Evolutionary conservation across 2,329 filamentous ascomycete species (phyloP).

Genomic region (Eurotiales sp.): DNA sequence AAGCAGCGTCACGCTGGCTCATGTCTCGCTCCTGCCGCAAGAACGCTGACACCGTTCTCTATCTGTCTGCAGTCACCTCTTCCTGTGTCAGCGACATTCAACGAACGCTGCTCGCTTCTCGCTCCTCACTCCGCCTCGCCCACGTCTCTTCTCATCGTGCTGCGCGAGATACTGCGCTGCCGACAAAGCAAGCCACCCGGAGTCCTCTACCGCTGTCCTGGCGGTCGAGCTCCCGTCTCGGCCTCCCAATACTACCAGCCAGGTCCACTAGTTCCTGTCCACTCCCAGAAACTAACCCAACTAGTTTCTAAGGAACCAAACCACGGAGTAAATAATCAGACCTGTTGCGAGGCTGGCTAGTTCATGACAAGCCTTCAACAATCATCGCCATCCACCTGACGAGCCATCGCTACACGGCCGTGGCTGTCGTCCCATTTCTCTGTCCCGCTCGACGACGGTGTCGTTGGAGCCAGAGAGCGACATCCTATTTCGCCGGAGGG

Average conservation of each 20-base stretch:
- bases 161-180: neutral
- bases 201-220: too few species aligned
- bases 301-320: neutral
- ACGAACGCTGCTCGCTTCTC: too few species aligned
- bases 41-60: neutral
- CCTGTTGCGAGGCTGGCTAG: neutral
- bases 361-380: neutral
- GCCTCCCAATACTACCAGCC: neutral
- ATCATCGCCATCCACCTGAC: neutral
- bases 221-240: constrained; percentile 2
- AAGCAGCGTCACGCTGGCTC: too few species aligned
- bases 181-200: too few species aligned
- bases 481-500: neutral
- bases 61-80: neutral
- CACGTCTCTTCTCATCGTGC: neutral
- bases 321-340: neutral
- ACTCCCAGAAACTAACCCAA: neutral
- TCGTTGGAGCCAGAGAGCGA: neutral
- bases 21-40: too few species aligned
- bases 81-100: neutral
- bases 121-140: too few species aligned
- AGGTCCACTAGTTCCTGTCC: constrained; percentile 2
- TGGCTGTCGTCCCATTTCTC: neutral
- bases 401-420: neutral
- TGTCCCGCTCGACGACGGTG: neutral